Percentiles rank a stretch among this genome's conserved stretches.
Conservation (phyloP, 768 basidiomycete genomes). For the Boletus vermiculosoides region DNA sequence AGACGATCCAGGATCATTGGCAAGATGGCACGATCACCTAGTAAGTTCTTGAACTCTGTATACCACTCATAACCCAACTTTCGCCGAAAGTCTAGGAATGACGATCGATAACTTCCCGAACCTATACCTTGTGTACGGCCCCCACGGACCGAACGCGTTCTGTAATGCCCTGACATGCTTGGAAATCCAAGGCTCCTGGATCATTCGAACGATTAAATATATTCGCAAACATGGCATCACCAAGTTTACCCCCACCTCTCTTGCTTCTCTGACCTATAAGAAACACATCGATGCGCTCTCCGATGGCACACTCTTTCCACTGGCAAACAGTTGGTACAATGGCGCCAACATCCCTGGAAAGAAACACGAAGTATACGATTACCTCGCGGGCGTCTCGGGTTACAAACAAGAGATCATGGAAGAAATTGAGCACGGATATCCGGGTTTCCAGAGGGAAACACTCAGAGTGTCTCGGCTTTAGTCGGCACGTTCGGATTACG, state of each 20-base stretch:
- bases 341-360: conserved; percentile 11
- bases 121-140: conserved; percentile 15
- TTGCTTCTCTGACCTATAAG: conserved; percentile 9
- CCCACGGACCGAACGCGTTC: conserved; percentile 11
- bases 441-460: conserved; percentile 11
- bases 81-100: conserved; percentile 6
- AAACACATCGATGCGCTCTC: conserved; percentile 2
- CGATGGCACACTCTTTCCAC: conserved; percentile 9
- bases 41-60: neutral
- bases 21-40: conserved; percentile 14
- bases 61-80: neutral
- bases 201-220: conserved; percentile 14
- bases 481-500: too few species aligned
- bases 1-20: conserved; percentile 18
- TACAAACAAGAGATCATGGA: conserved; percentile 15
- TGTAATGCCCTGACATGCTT: conserved; percentile 11
- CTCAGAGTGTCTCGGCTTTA: neutral
- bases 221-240: conserved; percentile 6
- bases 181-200: conserved; percentile 9
- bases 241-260: conserved; percentile 9
- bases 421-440: conserved; percentile 14
- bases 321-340: conserved; percentile 1
- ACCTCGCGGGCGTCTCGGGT: neutral
- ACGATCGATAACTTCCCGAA: conserved; percentile 18
- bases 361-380: conserved; percentile 6